Base-by-base conservation (phyloP, 2,329 filamentous ascomycete genomes). In the Botryotinia calthae region DNA sequence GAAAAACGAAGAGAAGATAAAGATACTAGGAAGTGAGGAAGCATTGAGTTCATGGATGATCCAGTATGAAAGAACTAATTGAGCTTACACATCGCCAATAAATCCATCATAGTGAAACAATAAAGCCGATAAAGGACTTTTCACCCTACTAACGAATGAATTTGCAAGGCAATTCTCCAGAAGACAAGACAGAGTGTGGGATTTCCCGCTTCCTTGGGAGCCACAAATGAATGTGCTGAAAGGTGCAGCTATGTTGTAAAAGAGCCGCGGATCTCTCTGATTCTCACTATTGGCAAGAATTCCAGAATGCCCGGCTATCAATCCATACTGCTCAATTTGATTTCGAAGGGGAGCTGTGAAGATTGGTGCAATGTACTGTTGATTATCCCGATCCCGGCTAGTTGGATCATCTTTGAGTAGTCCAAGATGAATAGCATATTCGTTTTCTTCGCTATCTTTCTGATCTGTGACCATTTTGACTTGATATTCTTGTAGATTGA, bases 171-270 rank as follows among this genome's bases (percentile, higher is more conserved):
- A 84, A 72, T 84, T 85, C 72, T 82, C 88, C 0, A 90, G 81
- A 65, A 91, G 81, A 76, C 86, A 88, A 0, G 87, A 86, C 2
- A 89, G 81, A 0, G 88, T 90, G 73, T 91, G 87, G 31, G 85
- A 87, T 76, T 91, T 91, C 0, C 89, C 89, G 59, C 85, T 87
- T 0, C 89, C 89, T 76, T 91, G 88, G 1, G 86, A 86, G 1
- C 89, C 89, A 73, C 89, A 91, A 31, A 91, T 87, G 78, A 91
- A 91, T 0, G 85, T 82, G 0, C 87, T 89, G 75, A 84, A 88
- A 0, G 89, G 88, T 0, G 84, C 82, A 40, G 87, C 85, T 1
- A 85, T 85, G 75, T 90, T 90, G 28, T 86, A 77, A 40, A 86
- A 83, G 1, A 88, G 9, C 0, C 81, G 75, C 3, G 78, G 75